Base-by-base conservation (phyloP, 164 flowering plant genomes). In the Brasenia schreberi region DNA sequence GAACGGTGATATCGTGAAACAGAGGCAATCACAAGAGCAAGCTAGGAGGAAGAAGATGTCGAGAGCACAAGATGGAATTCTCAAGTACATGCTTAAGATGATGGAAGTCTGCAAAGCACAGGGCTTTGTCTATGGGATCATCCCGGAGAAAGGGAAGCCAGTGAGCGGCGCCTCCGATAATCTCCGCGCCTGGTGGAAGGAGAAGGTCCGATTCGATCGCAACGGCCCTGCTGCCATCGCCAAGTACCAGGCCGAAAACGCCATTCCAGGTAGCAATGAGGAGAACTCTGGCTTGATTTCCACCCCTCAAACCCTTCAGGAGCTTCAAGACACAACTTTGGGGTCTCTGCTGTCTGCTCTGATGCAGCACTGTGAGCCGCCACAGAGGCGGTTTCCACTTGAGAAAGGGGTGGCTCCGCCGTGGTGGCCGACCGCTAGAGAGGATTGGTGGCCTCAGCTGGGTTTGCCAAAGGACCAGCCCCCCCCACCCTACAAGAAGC, bases 71-170 rank as follows among this genome's bases (percentile, higher is more conserved):
- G 97, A 90, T 72, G 93, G 91, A 66, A 87, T 90, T 66, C 72
- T 90, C 67, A 87, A 86, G 19, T 90, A 90, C 72, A 88, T 89
- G 96, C 42, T 89, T 66, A 90, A 88, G 79, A 86, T 88, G 94
- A 90, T 88, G 94, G 97, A 90, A 65, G 90, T 88, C 9, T 90
- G 97, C 59, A 86, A 90, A 62, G 97, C 94, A 52, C 97, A 86
- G 69, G 96, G 96, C 0, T 90, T 90, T 60, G 96, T 90, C 5
- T 90, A 90, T 74, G 96, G 96, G 18, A 88, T 90, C 66, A 85
- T 90, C 64, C 94, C 94, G 0, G 97, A 90, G 79, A 90, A 88
- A 61, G 97, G 97, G 23, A 90, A 90, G 64, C 94, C 97, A 0
- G 94, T 88, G n/a, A 85, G 89, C 19, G 97, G 97, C 19, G 87